These are phyloP conservation scores for Hygrocybe punicea DNA, from an alignment of 768 basidiomycete species.

Conservation along the genomic window DNA sequence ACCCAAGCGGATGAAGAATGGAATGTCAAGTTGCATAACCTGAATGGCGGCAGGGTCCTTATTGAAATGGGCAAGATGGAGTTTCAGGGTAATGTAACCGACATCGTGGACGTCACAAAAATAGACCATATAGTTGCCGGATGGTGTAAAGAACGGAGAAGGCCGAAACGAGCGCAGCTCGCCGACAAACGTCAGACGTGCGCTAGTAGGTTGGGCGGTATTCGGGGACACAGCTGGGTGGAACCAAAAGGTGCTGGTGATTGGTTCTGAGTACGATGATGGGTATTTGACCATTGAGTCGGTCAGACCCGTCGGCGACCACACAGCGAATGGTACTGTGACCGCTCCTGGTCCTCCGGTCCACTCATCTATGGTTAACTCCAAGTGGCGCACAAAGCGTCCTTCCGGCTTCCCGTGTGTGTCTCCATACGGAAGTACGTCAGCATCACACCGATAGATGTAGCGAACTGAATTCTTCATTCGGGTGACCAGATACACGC, in stretches of 20 bases:
- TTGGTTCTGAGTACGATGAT: background rate
- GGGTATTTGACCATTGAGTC: background rate
- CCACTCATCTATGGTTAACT: background rate
- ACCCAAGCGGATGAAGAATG: conserved; percentile 8
- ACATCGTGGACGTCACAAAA: too few relatives aligned
- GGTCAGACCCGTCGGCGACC: background rate
- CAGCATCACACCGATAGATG: background rate
- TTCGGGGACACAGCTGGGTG: background rate
- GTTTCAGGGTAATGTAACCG: background rate
- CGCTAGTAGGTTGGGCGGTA: too few relatives aligned
- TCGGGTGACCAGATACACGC: background rate
- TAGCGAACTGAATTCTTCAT: background rate
- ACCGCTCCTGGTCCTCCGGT: background rate
- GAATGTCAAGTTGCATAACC: conserved; percentile 5
- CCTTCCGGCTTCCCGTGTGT: background rate
- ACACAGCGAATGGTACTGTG: background rate
- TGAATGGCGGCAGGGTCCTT: background rate
- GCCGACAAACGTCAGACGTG: too few relatives aligned
- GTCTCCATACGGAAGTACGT: background rate
- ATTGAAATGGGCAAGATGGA: background rate
- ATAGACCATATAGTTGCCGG: too few relatives aligned
- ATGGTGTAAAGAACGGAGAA: too few relatives aligned
- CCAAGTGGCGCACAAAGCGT: background rate
- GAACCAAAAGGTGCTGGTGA: background rate
- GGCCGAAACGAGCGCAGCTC: too few relatives aligned